phyloP scores from a whole-genome alignment of 164 flowering plant species.

The Annona squamosa region DNA sequence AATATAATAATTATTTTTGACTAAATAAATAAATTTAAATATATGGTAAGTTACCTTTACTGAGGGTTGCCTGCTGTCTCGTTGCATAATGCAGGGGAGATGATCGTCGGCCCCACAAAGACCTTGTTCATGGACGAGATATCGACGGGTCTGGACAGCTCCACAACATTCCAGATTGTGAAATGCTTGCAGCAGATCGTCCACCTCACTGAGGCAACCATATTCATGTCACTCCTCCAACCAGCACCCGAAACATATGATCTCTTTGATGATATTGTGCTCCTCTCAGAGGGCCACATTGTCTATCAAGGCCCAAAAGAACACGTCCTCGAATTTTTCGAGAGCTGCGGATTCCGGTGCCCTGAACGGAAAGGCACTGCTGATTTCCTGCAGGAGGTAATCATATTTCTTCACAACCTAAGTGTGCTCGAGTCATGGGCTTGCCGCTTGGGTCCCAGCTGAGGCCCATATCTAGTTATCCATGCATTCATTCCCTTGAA shows the following conservation, averaged over 20 bases:
- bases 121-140: slow-evolving; percentile 96
- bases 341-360: slow-evolving; percentile 70
- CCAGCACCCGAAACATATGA: slow-evolving; percentile 96
- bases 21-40: too few species aligned
- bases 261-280: slow-evolving; percentile 84
- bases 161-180: slow-evolving; percentile 93
- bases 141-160: slow-evolving; percentile 98
- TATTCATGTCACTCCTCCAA: slow-evolving; percentile 87
- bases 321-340: slow-evolving; percentile 71
- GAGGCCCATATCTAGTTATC: neutral
- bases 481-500: neutral
- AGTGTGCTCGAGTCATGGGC: neutral
- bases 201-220: slow-evolving; percentile 71
- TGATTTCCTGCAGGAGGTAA: slow-evolving; percentile 95
- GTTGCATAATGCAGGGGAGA: slow-evolving; percentile 54
- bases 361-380: slow-evolving; percentile 93
- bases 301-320: slow-evolving; percentile 90
- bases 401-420: neutral
- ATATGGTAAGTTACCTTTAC: too few species aligned
- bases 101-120: slow-evolving; percentile 96
- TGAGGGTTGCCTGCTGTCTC: neutral
- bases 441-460: too few species aligned
- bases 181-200: slow-evolving; percentile 92
- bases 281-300: slow-evolving; percentile 87
- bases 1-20: too few species aligned